Percentiles rank a stretch among this genome's conserved stretches.
phyloP scores from a whole-genome alignment of 1,139 yeast genomes.

The Geotrichum fermentans region DNA sequence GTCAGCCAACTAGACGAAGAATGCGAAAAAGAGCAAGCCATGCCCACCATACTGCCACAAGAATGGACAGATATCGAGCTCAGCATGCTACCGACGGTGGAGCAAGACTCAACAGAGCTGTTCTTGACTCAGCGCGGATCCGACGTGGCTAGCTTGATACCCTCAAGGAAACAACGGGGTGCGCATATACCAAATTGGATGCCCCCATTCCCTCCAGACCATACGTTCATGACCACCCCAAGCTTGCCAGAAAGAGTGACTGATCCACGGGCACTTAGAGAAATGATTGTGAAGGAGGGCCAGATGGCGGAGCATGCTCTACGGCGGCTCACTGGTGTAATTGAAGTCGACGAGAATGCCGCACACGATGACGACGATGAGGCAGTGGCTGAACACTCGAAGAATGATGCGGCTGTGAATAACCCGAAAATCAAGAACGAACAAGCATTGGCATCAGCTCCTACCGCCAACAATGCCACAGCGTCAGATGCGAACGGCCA shows the following conservation, averaged over 20 bases:
- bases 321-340: constrained; percentile 44
- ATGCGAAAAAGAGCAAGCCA: constrained; percentile 9
- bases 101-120: constrained; percentile 28
- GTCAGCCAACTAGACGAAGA: constrained; percentile 26
- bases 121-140: constrained; percentile 29
- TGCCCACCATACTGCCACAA: constrained; percentile 17
- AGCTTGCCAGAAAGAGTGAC: constrained; percentile 57
- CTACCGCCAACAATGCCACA: background rate
- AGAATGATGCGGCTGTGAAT: background rate
- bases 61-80: constrained; percentile 40
- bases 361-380: constrained; percentile 28
- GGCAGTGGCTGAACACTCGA: background rate
- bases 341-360: constrained; percentile 29
- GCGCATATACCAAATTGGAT: constrained; percentile 64
- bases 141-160: constrained; percentile 30
- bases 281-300: constrained; percentile 73
- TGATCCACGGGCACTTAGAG: constrained; percentile 66
- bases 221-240: constrained; percentile 78
- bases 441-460: background rate
- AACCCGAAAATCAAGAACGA: background rate
- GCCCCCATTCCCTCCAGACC: constrained; percentile 89
- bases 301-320: constrained; percentile 74
- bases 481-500: too few relatives aligned
- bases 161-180: constrained; percentile 49
- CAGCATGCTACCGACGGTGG: constrained; percentile 37